Base-by-base conservation (phyloP, 2,329 filamentous ascomycete species). In the Colletotrichum sp. region DNA sequence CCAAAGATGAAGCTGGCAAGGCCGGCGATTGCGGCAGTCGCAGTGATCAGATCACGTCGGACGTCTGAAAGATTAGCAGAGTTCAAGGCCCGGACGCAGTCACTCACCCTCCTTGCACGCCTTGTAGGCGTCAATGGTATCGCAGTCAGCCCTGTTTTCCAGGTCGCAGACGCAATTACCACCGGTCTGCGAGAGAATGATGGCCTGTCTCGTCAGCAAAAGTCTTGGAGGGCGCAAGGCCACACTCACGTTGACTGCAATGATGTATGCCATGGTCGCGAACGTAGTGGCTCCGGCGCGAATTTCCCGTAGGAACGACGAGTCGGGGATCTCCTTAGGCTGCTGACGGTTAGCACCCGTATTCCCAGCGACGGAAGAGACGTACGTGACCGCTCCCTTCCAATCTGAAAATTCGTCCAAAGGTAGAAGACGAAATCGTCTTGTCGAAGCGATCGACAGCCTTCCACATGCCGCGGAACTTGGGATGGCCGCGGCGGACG, bases 251-350 rank as follows among this genome's bases (percentile, higher is more conserved):
- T 93, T 93, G 77, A 93, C 92, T 10, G 93, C 93, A 81, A 97
- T 96, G 79, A 97, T 96, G 84, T 96, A 96, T 16, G 94, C 93
- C 94, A 96, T 95, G 5, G 93, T 94, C 70, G 93, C 93, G 81
- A 94, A 94, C 4, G 95, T 97, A 3, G 95, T 95, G 70, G 96
- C 83, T 2, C 95, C 95, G 34, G 95, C 95, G 32, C 95, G 92
- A 73, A 97, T 86, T 83, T 97, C 95, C 26, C 92, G 94, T 77
- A 95, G 92, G 83, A 96, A 96, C 75, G 89, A 92, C 43, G 94
- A 90, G 48, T 91, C 91, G 75, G 90, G 89, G 65, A 95, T 91
- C 80, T 94, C 92, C 65, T 92, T 89, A 36, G 91, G 90, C 93
- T 95, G 74, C 38, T 10, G 30, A 21, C 16, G 62, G 72, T 73